Base-by-base conservation (phyloP, 2,329 filamentous ascomycete genomes). In the Kalmusia sp. region DNA sequence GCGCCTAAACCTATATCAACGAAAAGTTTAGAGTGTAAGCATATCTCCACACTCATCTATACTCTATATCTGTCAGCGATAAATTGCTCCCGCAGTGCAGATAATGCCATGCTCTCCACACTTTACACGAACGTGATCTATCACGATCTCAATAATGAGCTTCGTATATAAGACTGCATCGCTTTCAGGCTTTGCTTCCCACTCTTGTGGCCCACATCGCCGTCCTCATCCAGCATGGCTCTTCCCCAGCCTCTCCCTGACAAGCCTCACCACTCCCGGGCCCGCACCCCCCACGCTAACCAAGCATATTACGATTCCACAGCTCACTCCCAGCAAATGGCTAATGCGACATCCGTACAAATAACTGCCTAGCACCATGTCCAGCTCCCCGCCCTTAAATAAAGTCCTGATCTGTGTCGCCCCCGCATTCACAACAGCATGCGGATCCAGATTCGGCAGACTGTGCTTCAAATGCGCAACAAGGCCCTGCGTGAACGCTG, bases 401-500 rank as follows among this genome's bases (percentile, higher is more conserved):
- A 71, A 60, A 1, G 61, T 48, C 8, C 75, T 61, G 11, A 80
- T 63, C 30, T 75, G 72, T 2, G 77, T 76, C 0, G 76, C 78
- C 6, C 78, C 78, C 0, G 71, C 71, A 4, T 64, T 59, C 15
- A 79, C 61, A 4, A 79, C 67, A 1, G 49, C 37, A 0, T 60
- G 52, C 0, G 73, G 60, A 38, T 73, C 52, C n/a, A 77, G 64
- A 8, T 46, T 59, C 2, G 76, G 75, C 3, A 72, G 68, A 7
- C 70, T 66, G 11, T 55, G 38, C 1, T 63, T 57, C 2, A 78
- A 51, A 2, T 56, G 56, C 2, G 49, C 54, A 25, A 72, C 57
- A 1, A 80, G 61, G 1, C 64, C 62, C 43, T 77, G 74, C 14
- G 67, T 61, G 62, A 82, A 80, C 6, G 70, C 58, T 12, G 64